Evolutionary conservation across 2,329 filamentous ascomycete genomes (phyloP).

Genomic region (Colletotrichum theobromicola): DNA sequence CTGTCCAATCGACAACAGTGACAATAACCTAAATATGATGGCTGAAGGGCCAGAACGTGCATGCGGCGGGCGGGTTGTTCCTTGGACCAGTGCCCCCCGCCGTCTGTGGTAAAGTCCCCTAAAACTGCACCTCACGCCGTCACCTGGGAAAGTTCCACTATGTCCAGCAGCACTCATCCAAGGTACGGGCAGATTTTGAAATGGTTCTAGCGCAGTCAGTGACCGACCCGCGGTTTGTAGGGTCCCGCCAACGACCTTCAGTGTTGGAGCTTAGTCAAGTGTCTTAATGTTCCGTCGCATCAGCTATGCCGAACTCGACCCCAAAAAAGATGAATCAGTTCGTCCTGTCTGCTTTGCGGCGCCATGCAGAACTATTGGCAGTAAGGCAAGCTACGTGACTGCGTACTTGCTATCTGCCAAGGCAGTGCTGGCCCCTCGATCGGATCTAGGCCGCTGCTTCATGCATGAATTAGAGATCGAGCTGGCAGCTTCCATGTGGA

Average conservation of each 20-base stretch:
- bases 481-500: background rate
- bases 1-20: conserved; percentile 13
- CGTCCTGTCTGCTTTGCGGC: background rate
- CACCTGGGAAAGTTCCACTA: no score
- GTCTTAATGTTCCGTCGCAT: background rate
- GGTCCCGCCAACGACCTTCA: background rate
- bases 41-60: background rate
- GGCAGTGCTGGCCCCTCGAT: background rate
- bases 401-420: background rate
- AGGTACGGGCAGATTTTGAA: background rate
- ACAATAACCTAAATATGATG: background rate
- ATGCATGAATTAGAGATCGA: background rate
- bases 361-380: background rate
- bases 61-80: background rate
- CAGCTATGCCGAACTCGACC: background rate
- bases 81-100: background rate
- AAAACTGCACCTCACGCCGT: background rate
- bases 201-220: background rate
- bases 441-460: background rate
- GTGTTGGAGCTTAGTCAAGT: background rate
- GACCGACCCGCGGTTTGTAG: background rate
- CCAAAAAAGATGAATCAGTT: background rate
- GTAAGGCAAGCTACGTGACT: background rate
- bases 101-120: background rate
- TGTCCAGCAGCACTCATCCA: background rate